phyloP scores from a whole-genome alignment of 345 rosid genomes.

The Eucalyptus albens region DNA sequence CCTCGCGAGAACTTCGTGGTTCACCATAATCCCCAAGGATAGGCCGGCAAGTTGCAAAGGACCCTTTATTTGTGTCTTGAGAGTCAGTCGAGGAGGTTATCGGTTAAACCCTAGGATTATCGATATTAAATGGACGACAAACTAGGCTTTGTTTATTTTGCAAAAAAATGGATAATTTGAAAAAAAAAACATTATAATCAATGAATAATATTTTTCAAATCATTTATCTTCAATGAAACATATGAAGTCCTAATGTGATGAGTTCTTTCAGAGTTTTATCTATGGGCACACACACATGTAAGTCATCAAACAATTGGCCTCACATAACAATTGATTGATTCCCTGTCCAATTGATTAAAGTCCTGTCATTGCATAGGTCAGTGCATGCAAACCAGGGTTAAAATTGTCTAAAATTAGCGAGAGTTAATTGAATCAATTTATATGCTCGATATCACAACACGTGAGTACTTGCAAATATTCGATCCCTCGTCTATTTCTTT shows the following conservation, averaged over 20 bases:
- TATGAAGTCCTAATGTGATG: neutral
- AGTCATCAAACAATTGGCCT: neutral
- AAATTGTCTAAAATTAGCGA: neutral
- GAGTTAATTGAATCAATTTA: neutral
- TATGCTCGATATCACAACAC: fast-evolving
- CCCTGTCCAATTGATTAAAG: neutral
- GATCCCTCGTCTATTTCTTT: neutral
- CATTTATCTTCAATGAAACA: fast-evolving
- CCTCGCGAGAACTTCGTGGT: neutral
- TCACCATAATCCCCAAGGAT: neutral
- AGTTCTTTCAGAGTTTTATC: neutral
- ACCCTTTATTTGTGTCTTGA: neutral
- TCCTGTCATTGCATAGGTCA: neutral
- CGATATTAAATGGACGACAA: neutral
- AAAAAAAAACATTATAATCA: too few relatives aligned
- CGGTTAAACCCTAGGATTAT: neutral
- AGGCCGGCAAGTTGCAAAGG: neutral
- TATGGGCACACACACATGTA: fast-evolving
- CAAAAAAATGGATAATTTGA: neutral
- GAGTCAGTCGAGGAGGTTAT: neutral
- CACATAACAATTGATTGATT: neutral
- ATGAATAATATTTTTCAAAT: too few relatives aligned
- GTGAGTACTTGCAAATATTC: neutral
- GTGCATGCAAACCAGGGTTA: neutral
- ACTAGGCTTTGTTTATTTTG: too few relatives aligned